Percentiles rank a stretch among this genome's conserved stretches.
phyloP scores from a whole-genome alignment of 2,329 filamentous ascomycete species.

The Chrysoporthe deuterocubensis region DNA sequence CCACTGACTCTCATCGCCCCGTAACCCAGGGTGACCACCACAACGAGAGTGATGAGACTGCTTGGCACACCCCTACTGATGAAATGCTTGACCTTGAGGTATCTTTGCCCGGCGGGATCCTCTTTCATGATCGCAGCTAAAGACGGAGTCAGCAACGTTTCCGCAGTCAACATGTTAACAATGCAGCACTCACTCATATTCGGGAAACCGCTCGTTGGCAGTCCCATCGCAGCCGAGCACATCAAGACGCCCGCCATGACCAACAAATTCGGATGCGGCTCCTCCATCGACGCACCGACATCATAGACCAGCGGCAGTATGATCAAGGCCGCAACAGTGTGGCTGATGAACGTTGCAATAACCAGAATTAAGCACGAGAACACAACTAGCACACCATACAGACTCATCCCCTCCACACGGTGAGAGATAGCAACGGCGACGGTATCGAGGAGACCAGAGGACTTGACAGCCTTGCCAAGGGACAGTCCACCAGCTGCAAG shows the following conservation, averaged over 20 bases:
- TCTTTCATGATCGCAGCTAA: constrained; percentile 99
- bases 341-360: constrained; percentile 96
- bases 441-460: constrained; percentile 87
- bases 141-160: constrained; percentile 16
- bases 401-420: constrained; percentile 74
- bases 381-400: constrained; percentile 86
- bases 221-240: constrained; percentile 96
- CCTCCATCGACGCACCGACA: constrained; percentile 81
- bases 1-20: constrained; percentile 75
- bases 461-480: constrained; percentile 91
- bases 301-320: constrained; percentile 88
- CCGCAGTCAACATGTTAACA: constrained; percentile 1
- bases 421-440: constrained; percentile 79
- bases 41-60: constrained; percentile 77
- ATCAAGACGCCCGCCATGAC: constrained; percentile 96
- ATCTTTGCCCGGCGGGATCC: constrained; percentile 88
- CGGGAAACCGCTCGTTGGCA: constrained; percentile 95
- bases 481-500: constrained; percentile 91
- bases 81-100: constrained; percentile 91
- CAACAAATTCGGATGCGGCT: constrained; percentile 90
- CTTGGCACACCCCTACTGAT: constrained; percentile 90
- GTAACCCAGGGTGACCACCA: constrained; percentile 89
- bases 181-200: constrained; percentile 92
- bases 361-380: constrained; percentile 86
- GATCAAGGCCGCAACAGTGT: constrained; percentile 95